Evolutionary conservation across 768 basidiomycete species (phyloP), one percentile per base, ranked within the genome.

Genomic region (Tricholoma sp.): DNA sequence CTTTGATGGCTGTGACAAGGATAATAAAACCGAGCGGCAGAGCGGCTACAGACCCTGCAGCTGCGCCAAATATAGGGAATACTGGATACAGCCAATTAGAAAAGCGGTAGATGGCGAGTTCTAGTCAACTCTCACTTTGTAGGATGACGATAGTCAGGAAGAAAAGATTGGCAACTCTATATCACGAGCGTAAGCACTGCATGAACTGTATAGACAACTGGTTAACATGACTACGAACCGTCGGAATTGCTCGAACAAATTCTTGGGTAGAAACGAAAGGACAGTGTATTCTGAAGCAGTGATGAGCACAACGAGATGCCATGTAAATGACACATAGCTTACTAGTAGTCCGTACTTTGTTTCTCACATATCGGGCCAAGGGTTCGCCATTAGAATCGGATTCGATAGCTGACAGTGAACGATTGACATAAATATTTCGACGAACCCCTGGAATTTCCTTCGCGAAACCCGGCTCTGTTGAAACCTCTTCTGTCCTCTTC

Each of bases 301-400:
- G 18, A 14, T 54, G 24, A 54, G 41, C 41, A 34, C 10, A 39
- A 54, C 9, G 5, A 16, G 39, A 29, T 41, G 9, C 41, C 14
- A 43, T 8, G 29, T 29, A 19, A 18, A 54, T 3, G 9, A 22
- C 6, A 2, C 3, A 14, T 56, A 11, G 83, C 89, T 74, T 71
- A 94, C 92, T 96, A 62, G 88, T 90, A 39, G 95, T 97, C 67
- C 89, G 80, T 61, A 98, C 93, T 81, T 97, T 98, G 70, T 97
- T 98, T 65, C 95, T 77, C 29, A 83, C 82, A 71, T 94, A 98
- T n/a, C 83, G 81, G 37, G 74, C 83, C 54, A 81, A 72, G 0
- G 91, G 94, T 57, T 95, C 89, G n/a, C 91, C 91, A 50, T 83
- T 67, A 2, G 75, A 71, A 65, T 88, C 85, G 39, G 88, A 71